Evolutionary conservation across 1,139 yeast genomes (phyloP).

Genomic region (Diutina catenulata): DNA sequence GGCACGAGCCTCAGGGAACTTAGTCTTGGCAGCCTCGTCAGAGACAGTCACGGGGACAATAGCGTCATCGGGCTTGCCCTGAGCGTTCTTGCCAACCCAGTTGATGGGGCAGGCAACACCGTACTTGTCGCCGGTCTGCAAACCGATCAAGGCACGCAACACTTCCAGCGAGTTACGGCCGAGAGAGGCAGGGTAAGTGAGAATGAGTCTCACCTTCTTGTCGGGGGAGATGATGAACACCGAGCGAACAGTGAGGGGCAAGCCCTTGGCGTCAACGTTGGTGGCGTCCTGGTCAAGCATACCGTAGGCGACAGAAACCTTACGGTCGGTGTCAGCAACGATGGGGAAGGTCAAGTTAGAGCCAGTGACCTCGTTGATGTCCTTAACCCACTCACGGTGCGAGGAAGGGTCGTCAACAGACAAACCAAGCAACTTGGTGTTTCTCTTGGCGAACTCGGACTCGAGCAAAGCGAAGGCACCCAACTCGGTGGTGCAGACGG

Average conservation of each 20-base stretch:
- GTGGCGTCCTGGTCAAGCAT: constrained; percentile 68
- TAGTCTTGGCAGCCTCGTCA: constrained; percentile 58
- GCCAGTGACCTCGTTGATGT: constrained; percentile 68
- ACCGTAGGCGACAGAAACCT: constrained; percentile 58
- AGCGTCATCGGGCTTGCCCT: constrained; percentile 70
- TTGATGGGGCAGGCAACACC: constrained; percentile 75
- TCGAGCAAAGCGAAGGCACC: constrained; percentile 80
- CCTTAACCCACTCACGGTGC: constrained; percentile 74
- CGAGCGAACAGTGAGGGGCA: constrained; percentile 64
- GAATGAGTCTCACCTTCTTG: constrained; percentile 59
- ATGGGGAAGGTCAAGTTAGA: constrained; percentile 64
- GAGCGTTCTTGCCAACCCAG: constrained; percentile 78
- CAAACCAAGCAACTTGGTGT: constrained; percentile 39
- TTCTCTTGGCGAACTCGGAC: constrained; percentile 70
- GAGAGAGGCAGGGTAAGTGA: constrained; percentile 75
- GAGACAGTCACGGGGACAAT: constrained; percentile 66
- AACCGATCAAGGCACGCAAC: constrained; percentile 67
- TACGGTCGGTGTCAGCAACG: constrained; percentile 63
- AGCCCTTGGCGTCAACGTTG: constrained; percentile 46
- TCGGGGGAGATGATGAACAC: constrained; percentile 75
- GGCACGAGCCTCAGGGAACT: constrained; percentile 66
- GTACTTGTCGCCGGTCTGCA: constrained; percentile 63
- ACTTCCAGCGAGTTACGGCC: constrained; percentile 88
- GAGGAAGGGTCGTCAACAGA: constrained; percentile 17
- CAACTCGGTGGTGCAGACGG: constrained; percentile 82